These are phyloP conservation scores for Saccharomycopsis vini DNA, from an alignment of 805 yeast species.

Conservation along the genomic window DNA sequence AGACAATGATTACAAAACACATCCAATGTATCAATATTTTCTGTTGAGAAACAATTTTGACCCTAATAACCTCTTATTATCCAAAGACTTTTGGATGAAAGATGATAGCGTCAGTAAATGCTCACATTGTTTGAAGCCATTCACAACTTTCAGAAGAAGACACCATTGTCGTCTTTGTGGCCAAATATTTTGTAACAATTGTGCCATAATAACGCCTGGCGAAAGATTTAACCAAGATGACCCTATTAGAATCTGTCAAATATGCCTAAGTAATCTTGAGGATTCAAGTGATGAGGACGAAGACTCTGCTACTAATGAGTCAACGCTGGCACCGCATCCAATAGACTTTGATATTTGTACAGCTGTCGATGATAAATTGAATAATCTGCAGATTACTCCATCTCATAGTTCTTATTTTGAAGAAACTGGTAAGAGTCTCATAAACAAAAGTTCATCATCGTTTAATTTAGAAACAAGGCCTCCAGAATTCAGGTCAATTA, in stretches of 20 bases:
- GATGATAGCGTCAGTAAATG: constrained; percentile 89
- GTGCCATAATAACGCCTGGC: constrained; percentile 68
- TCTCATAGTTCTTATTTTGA: too few species aligned
- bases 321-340: too few species aligned
- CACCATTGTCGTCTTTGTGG: constrained; percentile 97
- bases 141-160: constrained; percentile 78
- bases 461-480: not conserved
- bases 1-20: too few species aligned
- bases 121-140: constrained; percentile 68
- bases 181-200: constrained; percentile 80
- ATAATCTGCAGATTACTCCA: too few species aligned
- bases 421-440: not conserved
- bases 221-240: constrained; percentile 55
- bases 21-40: not conserved
- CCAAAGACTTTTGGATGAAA: constrained; percentile 88
- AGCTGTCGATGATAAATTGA: too few species aligned
- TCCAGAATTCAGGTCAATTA: too few species aligned
- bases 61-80: constrained; percentile 19
- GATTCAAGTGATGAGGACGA: constrained; percentile 21
- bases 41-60: constrained; percentile 7
- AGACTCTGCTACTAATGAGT: not conserved
- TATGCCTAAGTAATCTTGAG: constrained; percentile 43
- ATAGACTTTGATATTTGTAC: too few species aligned
- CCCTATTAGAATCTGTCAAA: constrained; percentile 63
- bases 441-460: not conserved